These are phyloP conservation scores for Lindgomyces ingoldianus DNA, from an alignment of 495 filamentous ascomycete species.

Conservation along the genomic window DNA sequence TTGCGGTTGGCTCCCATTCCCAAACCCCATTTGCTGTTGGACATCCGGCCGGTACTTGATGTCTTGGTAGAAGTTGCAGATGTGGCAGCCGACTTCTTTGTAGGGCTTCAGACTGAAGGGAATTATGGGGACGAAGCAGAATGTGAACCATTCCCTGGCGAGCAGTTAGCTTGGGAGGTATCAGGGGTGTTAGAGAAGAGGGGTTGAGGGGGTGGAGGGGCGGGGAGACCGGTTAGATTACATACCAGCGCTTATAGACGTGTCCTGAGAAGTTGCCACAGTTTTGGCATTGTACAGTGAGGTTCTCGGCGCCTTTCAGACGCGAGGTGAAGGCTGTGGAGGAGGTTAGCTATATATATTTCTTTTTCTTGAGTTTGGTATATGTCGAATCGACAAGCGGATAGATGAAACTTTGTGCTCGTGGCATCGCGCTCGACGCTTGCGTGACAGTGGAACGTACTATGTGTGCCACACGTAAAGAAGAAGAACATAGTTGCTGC, in stretches of 20 bases:
- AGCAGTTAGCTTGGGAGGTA: neutral
- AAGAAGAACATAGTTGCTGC: conserved; percentile 43
- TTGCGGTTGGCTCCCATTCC: neutral
- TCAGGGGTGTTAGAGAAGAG: neutral
- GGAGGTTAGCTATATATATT: neutral
- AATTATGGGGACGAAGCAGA: conserved; percentile 50
- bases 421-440: no score
- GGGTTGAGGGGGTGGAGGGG: neutral
- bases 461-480: conserved; percentile 49
- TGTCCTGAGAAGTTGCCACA: conserved; percentile 46
- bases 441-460: conserved; percentile 33
- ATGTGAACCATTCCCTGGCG: conserved; percentile 50
- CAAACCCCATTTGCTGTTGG: conserved; percentile 39
- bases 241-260: conserved; percentile 44
- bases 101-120: conserved; percentile 47
- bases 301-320: conserved; percentile 45
- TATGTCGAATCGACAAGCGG: neutral
- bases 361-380: no score
- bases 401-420: no score
- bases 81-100: conserved; percentile 46
- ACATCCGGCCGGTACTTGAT: conserved; percentile 47
- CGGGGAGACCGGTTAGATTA: conserved; percentile 2
- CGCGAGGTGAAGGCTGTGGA: conserved; percentile 42
- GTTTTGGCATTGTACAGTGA: conserved; percentile 50
- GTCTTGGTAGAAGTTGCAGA: conserved; percentile 50